These are phyloP conservation scores for Marasmius sp. DNA, from an alignment of 1,284 basidiomycete genomes.

Conservation along the genomic window DNA sequence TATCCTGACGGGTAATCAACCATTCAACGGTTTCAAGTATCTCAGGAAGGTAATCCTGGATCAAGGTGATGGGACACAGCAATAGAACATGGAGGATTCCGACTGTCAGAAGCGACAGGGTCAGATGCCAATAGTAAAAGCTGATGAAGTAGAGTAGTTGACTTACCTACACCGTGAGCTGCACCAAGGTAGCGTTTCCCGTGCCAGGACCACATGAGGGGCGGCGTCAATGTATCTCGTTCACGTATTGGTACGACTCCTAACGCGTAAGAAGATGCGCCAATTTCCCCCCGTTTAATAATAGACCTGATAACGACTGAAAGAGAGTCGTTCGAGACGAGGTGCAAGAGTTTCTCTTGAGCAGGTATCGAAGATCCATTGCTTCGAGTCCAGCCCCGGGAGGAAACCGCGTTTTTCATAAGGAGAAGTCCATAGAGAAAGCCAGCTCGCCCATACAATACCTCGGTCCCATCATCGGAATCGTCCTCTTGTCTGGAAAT, in stretches of 20 bases:
- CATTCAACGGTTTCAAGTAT: constrained; percentile 46
- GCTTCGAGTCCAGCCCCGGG: constrained; percentile 1
- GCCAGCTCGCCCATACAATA: constrained; percentile 57
- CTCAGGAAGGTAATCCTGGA: constrained; percentile 36
- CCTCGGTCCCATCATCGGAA: constrained; percentile 44
- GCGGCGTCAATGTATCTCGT: constrained; percentile 24
- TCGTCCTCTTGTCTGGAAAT: constrained; percentile 6
- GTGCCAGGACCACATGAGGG: constrained; percentile 61
- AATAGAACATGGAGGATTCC: constrained; percentile 54
- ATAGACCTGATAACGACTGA: constrained; percentile 42
- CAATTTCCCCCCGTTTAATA: constrained; percentile 41
- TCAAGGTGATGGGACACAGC: constrained; percentile 35
- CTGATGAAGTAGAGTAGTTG: background rate
- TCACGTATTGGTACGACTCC: constrained; percentile 14
- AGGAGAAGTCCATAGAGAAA: constrained; percentile 50
- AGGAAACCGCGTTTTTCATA: constrained; percentile 29
- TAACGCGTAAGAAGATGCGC: constrained; percentile 34
- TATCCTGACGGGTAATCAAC: constrained; percentile 45
- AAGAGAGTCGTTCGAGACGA: constrained; percentile 31
- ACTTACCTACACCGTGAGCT: constrained; percentile 55
- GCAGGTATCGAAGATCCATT: background rate
- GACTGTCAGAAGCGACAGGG: constrained; percentile 25
- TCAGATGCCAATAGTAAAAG: no score
- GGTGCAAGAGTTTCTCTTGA: background rate
- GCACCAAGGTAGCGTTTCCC: constrained; percentile 52